A percentile compares a stretch with the other conserved stretches of the same genome.
These are phyloP conservation scores for Furcasterigmium furcatum DNA, from an alignment of 2,329 filamentous ascomycete species.

Conservation along the genomic window DNA sequence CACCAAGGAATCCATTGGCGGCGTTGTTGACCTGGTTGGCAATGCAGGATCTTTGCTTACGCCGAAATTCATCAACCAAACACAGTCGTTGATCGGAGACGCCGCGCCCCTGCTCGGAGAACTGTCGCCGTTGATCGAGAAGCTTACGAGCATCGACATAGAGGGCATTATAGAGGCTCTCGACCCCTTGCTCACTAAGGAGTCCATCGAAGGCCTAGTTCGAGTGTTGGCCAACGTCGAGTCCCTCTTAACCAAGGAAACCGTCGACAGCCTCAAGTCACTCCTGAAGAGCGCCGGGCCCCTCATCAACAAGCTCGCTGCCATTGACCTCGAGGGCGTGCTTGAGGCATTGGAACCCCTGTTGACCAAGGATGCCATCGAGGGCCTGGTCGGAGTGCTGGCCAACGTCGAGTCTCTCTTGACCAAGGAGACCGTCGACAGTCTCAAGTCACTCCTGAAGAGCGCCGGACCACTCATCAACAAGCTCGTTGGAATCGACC, in stretches of 20 bases:
- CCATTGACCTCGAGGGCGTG: conserved; percentile 27
- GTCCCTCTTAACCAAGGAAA: conserved; percentile 16
- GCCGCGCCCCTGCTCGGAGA: conserved; percentile 9
- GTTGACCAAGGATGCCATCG: conserved; percentile 20
- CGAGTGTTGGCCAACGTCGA: conserved; percentile 24
- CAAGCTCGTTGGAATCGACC: conserved; percentile 25
- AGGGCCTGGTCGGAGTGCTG: conserved; percentile 19
- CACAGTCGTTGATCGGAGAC: conserved; percentile 1
- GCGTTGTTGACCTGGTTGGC: conserved; percentile 10
- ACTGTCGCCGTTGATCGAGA: conserved; percentile 21
- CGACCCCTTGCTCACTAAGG: conserved; percentile 20
- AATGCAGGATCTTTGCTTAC: conserved; percentile 12
- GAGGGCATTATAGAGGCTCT: conserved; percentile 23
- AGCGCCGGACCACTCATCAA: conserved; percentile 20
- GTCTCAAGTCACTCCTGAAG: conserved; percentile 13
- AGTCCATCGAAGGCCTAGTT: conserved; percentile 21
- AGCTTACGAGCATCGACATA: conserved; percentile 25
- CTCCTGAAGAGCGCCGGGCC: conserved; percentile 20
- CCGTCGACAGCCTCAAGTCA: conserved; percentile 8
- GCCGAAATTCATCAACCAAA: conserved; percentile 2
- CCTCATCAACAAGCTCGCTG: conserved; percentile 22
- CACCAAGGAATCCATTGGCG: conserved; percentile 8
- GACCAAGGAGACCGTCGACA: conserved; percentile 14
- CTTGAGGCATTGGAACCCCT: conserved; percentile 22
- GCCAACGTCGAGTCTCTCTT: conserved; percentile 19